A percentile compares a stretch with the other conserved stretches of the same genome.
Conservation (phyloP, 2,329 filamentous ascomycete genomes). For the Diaporthe velutina region DNA sequence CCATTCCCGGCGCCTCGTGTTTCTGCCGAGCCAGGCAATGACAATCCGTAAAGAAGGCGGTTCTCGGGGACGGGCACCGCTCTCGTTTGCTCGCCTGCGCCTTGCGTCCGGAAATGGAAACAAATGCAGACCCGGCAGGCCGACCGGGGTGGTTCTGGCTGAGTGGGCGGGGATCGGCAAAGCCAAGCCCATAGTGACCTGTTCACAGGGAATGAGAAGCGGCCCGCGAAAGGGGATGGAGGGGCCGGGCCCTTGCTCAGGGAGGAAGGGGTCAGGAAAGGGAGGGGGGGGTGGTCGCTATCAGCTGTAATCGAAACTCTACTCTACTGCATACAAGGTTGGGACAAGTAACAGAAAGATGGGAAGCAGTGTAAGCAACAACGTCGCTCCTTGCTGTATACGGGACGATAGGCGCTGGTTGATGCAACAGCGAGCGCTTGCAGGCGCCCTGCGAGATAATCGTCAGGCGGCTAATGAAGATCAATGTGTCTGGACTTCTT, state of each 20-base stretch:
- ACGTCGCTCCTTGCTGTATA: background rate
- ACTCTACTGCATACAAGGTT: background rate
- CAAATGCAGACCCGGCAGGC: background rate
- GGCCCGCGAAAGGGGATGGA: constrained; percentile 20
- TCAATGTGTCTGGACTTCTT: constrained; percentile 2
- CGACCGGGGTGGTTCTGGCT: background rate
- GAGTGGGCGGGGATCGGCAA: constrained; percentile 17
- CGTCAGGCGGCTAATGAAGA: constrained; percentile 18
- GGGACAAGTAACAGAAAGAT: background rate
- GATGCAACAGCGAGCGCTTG: constrained; percentile 5
- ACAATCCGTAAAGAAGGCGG: background rate
- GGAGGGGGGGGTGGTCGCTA: background rate
- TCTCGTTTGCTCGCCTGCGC: background rate
- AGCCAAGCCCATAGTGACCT: constrained; percentile 19
- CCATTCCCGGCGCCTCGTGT: background rate
- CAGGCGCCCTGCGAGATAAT: background rate
- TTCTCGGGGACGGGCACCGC: background rate
- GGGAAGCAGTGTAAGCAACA: background rate
- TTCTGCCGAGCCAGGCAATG: background rate
- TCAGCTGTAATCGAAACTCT: background rate
- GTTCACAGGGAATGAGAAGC: constrained; percentile 23
- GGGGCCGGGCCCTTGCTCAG: constrained; percentile 11
- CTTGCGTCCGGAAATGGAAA: constrained; percentile 11
- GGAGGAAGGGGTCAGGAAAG: background rate
- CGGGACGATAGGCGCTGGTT: background rate